Conservation (phyloP, 2,329 filamentous ascomycete genomes). For the Xylariaceae sp. region DNA sequence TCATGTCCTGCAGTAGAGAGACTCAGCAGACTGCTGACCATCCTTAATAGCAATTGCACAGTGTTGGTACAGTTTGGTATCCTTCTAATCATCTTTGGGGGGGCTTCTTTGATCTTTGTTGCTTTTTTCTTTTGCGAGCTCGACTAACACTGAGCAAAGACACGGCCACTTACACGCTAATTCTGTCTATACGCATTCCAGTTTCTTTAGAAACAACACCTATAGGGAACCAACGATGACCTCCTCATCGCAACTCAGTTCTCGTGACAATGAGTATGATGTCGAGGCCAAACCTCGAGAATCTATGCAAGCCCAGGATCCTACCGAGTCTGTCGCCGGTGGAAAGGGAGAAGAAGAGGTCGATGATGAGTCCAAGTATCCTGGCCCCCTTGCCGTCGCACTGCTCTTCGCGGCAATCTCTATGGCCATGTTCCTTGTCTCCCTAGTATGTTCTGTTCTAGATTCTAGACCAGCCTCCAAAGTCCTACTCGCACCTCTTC, state of each 20-base stretch:
- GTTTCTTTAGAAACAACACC: neutral
- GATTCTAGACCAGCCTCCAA: neutral
- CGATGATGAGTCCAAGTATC: neutral
- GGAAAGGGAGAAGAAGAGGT: neutral
- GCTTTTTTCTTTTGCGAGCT: neutral
- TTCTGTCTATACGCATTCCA: neutral
- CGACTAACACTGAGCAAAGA: too few species aligned
- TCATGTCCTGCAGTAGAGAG: neutral
- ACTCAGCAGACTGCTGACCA: neutral
- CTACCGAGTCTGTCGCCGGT: neutral
- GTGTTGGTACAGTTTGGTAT: neutral
- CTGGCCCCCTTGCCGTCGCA: neutral
- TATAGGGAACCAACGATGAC: too few species aligned
- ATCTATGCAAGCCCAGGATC: neutral
- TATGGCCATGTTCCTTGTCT: slow-evolving; percentile 21
- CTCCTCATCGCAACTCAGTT: neutral
- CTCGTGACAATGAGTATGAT: neutral
- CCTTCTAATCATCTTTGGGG: neutral
- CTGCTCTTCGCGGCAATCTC: slow-evolving; percentile 13
- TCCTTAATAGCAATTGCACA: neutral
- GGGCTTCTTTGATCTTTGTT: neutral
- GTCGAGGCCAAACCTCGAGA: neutral
- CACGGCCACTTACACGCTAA: neutral
- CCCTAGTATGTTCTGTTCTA: slow-evolving; percentile 9
- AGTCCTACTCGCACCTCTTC: neutral